Percentiles rank a stretch among this genome's conserved stretches.
phyloP scores from a whole-genome alignment of 164 flowering plant species.

The Cinnamomum micranthum region DNA sequence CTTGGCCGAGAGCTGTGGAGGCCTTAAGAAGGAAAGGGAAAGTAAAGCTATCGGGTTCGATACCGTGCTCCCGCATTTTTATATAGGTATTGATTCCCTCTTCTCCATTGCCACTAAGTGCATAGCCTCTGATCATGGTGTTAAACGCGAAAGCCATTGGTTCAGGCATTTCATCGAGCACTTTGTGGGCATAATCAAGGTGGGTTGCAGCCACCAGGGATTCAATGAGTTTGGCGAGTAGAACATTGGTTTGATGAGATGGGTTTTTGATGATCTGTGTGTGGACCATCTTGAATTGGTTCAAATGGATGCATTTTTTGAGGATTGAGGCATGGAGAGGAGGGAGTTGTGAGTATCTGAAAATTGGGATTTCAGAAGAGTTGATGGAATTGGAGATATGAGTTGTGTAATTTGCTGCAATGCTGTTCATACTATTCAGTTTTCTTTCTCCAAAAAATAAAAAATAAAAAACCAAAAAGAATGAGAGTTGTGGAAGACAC shows the following conservation, averaged over 20 bases:
- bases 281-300: constrained; percentile 23
- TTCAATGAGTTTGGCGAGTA: constrained; percentile 18
- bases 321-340: constrained; percentile 10
- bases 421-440: background rate
- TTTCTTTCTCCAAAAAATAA: background rate
- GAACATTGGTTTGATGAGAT: constrained; percentile 10
- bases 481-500: too few relatives aligned
- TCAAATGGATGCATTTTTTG: constrained; percentile 15
- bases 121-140: constrained; percentile 24
- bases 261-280: constrained; percentile 22
- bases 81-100: constrained; percentile 16
- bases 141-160: constrained; percentile 21
- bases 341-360: constrained; percentile 3
- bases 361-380: background rate
- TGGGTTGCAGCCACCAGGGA: constrained; percentile 10
- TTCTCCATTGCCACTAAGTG: background rate
- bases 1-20: constrained; percentile 12
- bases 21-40: constrained; percentile 21
- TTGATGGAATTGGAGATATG: constrained; percentile 8
- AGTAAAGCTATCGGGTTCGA: constrained; percentile 24
- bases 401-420: background rate
- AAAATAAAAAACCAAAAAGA: too few relatives aligned
- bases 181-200: constrained; percentile 17
- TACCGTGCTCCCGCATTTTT: constrained; percentile 11
- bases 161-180: constrained; percentile 17